Base-by-base conservation (phyloP, 2,329 filamentous ascomycete species). In the Xylariomycetidae sp. region DNA sequence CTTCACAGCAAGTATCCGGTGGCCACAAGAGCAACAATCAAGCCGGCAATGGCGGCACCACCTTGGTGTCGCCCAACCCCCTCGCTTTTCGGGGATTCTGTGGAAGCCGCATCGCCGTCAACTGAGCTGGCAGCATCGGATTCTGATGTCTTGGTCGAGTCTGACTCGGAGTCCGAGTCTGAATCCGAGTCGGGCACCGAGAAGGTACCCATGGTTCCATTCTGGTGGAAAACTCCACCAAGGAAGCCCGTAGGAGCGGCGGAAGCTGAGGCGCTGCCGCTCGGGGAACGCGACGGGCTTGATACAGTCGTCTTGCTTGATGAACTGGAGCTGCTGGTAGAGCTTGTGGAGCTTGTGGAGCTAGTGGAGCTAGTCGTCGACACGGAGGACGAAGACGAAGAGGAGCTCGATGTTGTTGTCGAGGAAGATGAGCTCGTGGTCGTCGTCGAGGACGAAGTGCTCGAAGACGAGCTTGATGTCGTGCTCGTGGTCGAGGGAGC, bases 181-280 rank as follows among this genome's bases (percentile, higher is more conserved):
- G 53, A 25, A 4, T 31, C 49, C 15, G 55, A 13, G 49, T 49
- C 26, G 52, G 28, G 20, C 30, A 27, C 40, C 12, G 42, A 46
- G 25, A 37, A 29, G 26, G 37, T 32, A 20, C 30, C 44, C 6
- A 40, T 31, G 13, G 60, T 68, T 41, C 50, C 51, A 35, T 72
- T 71, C 58, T 76, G 70, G 35, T 69, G 68, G 63, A 76, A 77
- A 45, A 77, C 62, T 46, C 66, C 71, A 10, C 65, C 65, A 37
- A 50, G 40, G 24, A 59, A 48, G n/a, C 53, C 25, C 6, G 44
- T 38, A 6, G 47, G 35, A 4, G 47, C 43, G 6, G 46, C 35
- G n/a, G 37, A 37, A 19, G 37, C 29, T 10, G 41, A 29, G 13
- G 36, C 20, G 5, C 34, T 31, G 9, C 39, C 33, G 26, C 25